Evolutionary conservation across 2,329 filamentous ascomycete genomes (phyloP).

Genomic region (Madurella mycetomatis): DNA sequence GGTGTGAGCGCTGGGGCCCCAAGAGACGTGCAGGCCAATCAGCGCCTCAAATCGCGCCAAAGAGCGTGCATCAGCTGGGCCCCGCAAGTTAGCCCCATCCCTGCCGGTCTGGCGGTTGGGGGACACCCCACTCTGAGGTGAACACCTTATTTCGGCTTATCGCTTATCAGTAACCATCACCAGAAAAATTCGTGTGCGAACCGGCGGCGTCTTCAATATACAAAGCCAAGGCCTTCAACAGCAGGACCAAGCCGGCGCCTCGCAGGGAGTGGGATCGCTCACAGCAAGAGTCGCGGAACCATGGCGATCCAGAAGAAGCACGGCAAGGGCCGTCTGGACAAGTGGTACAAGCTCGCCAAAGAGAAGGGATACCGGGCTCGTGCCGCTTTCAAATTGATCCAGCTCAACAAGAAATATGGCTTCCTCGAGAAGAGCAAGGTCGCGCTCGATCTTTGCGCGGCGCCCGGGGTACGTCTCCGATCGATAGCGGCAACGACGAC

Average conservation of each 20-base stretch:
- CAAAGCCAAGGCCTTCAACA: constrained; percentile 4
- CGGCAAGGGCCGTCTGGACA: constrained; percentile 96
- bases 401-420: constrained; percentile 98
- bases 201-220: not conserved
- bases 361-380: constrained; percentile 95
- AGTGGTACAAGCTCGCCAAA: constrained; percentile 98
- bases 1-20: constrained; percentile 1
- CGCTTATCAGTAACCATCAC: constrained; percentile 22
- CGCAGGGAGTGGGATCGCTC: constrained; percentile 2
- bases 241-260: not conserved
- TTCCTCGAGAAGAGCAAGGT: constrained; percentile 97
- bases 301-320: constrained; percentile 99
- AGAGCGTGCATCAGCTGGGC: constrained; percentile 2
- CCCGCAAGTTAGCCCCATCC: not conserved
- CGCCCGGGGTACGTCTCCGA: constrained; percentile 67
- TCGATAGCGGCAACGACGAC: not conserved
- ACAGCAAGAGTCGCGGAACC: constrained; percentile 7
- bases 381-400: constrained; percentile 96
- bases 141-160: constrained; percentile 15
- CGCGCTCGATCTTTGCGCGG: constrained; percentile 93
- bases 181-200: constrained; percentile 21
- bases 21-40: constrained; percentile 22
- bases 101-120: not conserved
- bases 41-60: constrained; percentile 13
- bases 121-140: constrained; percentile 1